Evolutionary conservation across 1,284 basidiomycete species (phyloP), one percentile per base, ranked within the genome.

Genomic region (Coniferiporia sulphurascens): DNA sequence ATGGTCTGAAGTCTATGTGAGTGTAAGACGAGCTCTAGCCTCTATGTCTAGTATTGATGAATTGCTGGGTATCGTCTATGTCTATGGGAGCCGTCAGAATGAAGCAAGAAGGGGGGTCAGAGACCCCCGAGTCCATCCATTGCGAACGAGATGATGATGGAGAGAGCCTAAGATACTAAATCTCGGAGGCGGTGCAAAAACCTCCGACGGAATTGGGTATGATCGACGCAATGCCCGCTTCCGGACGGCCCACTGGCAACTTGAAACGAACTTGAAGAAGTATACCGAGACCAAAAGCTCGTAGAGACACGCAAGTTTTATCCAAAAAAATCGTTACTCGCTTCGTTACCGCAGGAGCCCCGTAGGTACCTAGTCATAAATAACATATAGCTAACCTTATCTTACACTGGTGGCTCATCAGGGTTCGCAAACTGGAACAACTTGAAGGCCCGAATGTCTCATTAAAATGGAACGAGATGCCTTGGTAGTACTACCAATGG

Each of bases 221-320:
- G 19, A 58, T 66, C 38, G 59, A 61, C 19, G 64, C 44, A 13
- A n/a, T n/a, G 59, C 15, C 62, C 60, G 2, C 59, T 55, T 17
- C 48, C 58, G 13, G 64, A 63, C 21, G 56, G 64, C n/a, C 19
- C 61, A 64, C 62, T 61, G 58, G 13, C 61, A n/a, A n/a, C n/a
- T n/a, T n/a, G n/a, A n/a, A n/a, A n/a, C n/a, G n/a, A n/a, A n/a
- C n/a, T n/a, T n/a, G n/a, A n/a, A n/a, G n/a, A n/a, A n/a, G n/a
- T n/a, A n/a, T 65, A 46, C 27, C 5, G 27, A 3, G 27, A 27
- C 27, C 27, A 27, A 27, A 27, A 27, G 27, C 27, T 27, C n/a
- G n/a, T 27, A 27, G 27, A 27, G 27, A 27, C 27, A 2, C 27
- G 27, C 27, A 27, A 27, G 5, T 2, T 27, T 27, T 27, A 5